These are phyloP conservation scores for Rhododendron griersonianum DNA, from an alignment of 148 eudicot genomes.

Conservation along the genomic window DNA sequence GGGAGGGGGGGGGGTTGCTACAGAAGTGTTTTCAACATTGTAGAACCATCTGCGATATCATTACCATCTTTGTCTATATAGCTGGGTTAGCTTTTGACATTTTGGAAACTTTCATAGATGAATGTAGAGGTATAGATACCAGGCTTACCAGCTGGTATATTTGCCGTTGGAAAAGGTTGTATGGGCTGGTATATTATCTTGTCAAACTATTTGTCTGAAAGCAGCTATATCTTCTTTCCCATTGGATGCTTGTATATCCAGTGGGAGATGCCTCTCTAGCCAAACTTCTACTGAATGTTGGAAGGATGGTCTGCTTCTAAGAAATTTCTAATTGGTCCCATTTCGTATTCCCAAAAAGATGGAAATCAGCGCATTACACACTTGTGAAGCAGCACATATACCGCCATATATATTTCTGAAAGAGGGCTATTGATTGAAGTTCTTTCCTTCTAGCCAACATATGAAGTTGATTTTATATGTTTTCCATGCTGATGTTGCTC, in stretches of 20 bases:
- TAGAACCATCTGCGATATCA: not conserved
- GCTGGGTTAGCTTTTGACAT: not conserved
- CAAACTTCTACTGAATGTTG: not conserved
- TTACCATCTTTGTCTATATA: not conserved
- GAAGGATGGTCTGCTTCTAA: not conserved
- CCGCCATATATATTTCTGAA: not conserved
- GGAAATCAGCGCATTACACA: not conserved
- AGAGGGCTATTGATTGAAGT: not conserved
- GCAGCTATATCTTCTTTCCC: not conserved
- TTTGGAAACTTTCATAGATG: not conserved
- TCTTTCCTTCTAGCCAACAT: not conserved
- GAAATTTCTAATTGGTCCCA: not conserved
- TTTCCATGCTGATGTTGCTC: constrained; percentile 20
- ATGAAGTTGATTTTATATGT: not conserved
- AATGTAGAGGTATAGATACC: not conserved
- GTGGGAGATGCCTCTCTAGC: not conserved
- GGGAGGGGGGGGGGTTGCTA: no score
- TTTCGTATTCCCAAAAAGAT: not conserved
- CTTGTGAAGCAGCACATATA: not conserved
- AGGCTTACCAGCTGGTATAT: not conserved
- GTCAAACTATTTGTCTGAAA: not conserved
- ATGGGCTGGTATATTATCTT: not conserved
- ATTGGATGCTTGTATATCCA: not conserved
- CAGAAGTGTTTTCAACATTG: not conserved
- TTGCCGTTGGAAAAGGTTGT: not conserved